A percentile compares a stretch with the other conserved stretches of the same genome.
phyloP scores from a whole-genome alignment of 345 rosid genomes.

The Schrenkiella parvula region DNA sequence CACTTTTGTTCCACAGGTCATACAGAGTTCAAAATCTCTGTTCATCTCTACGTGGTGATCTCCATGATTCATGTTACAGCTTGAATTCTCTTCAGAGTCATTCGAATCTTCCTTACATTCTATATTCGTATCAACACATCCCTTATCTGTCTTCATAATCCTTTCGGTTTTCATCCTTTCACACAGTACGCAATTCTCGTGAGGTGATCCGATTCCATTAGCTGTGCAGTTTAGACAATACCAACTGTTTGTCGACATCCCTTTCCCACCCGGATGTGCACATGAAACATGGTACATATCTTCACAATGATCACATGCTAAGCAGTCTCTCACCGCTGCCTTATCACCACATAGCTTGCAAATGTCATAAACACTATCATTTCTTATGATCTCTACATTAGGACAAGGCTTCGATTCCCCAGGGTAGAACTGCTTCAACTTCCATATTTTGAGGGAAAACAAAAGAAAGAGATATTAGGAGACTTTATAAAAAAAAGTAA shows the following conservation, averaged over 20 bases:
- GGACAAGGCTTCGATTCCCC: constrained; percentile 40
- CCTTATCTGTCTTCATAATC: constrained; percentile 22
- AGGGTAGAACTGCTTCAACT: constrained; percentile 38
- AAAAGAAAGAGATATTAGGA: not conserved
- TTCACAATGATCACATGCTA: constrained; percentile 90
- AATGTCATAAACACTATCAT: constrained; percentile 30
- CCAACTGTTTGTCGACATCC: constrained; percentile 66
- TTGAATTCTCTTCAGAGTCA: constrained; percentile 44
- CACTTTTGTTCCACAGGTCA: constrained; percentile 49
- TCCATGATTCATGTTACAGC: constrained; percentile 35
- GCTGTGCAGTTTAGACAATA: constrained; percentile 64
- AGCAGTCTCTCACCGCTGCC: constrained; percentile 57
- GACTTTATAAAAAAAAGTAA: not conserved
- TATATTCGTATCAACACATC: constrained; percentile 25
- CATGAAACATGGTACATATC: constrained; percentile 80
- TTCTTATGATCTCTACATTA: constrained; percentile 43
- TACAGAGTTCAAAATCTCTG: constrained; percentile 37
- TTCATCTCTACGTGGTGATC: constrained; percentile 21
- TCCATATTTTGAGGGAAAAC: not conserved
- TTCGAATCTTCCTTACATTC: constrained; percentile 31
- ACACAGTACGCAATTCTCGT: constrained; percentile 71
- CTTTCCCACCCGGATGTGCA: constrained; percentile 61
- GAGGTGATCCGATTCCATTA: constrained; percentile 58
- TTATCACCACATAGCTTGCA: constrained; percentile 62
- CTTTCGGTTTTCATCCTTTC: constrained; percentile 52